Base-by-base conservation (phyloP, 208 protist species). In the Trypanosoma lewisi region DNA sequence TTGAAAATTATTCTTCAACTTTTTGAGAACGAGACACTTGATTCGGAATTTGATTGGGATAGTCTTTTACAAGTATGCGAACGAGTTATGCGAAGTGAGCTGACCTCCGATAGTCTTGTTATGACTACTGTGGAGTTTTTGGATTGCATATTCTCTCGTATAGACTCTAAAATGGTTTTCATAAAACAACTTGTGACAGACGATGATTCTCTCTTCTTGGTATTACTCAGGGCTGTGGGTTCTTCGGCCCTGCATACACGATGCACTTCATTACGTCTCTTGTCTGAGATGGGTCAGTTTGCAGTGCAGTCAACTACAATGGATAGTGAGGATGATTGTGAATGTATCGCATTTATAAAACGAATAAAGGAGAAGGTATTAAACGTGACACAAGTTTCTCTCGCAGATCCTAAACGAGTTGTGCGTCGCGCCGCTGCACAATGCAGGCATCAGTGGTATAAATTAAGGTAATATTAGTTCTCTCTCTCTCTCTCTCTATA, bases 401-500 rank as follows among this genome's bases (percentile, higher is more conserved):
- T 92, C 6, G 61, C 57, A 14, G 82, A 92, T 61, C 68, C 72
- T 42, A 92, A 92, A 67, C 64, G 85, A 8, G 56, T 73, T 27
- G 82, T 87, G 19, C 85, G 85, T 28, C 74, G 73, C 36, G 80
- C 79, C 21, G 75, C 85, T 7, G 78, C 64, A 19, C 57, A 77
- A 9, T 92, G 85, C 62, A 44, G 67, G n/a, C 74, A 85, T 45
- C 65, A 75, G 50, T 90, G 84, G 84, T 75, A 61, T 67, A 84
- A 85, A 55, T 60, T 90, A 64, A 66, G 41, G 42, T 73, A 55
- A 54, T 44, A 67, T 16, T 39, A 41, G 58, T 53, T 68, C n/a
- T 49, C 28, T 25, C 64, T 68, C 62, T 71, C 28, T 52, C 14
- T 48, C 16, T 56, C 37, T 63, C 27, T 19, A 34, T 52, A 42